Evolutionary conservation across 768 basidiomycete species (phyloP), one percentile per base, ranked within the genome.

Genomic region (Tulasnella sp.): DNA sequence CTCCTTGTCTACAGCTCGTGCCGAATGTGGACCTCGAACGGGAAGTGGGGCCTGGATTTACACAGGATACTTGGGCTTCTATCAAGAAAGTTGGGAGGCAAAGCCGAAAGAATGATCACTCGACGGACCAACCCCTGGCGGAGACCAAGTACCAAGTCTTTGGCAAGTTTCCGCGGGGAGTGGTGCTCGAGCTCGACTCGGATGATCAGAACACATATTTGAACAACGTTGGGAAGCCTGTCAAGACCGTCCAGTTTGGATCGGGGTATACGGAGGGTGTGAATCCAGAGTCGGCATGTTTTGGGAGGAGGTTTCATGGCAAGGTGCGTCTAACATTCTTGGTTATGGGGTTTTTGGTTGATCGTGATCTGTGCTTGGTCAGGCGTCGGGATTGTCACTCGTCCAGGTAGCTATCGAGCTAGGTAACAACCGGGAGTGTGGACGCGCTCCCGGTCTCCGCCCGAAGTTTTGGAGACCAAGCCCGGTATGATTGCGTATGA

Each of bases 401-500:
- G 60, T 81, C 6, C 75, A 75, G 61, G 70, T 72, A 3, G 81
- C 80, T 2, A 71, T 82, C 12, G 77, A 80, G 57, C 68, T 82
- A 8, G n/a, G n/a, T n/a, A n/a, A n/a, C n/a, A 83, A 82, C 65
- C 73, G 75, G 31, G 78, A 80, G 57, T 77, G 73, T 27, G 72
- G 73, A 1, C 75, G 77, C 82, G 82, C 83, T 21, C n/a, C 29
- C 29, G 27, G 21, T 37, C 9, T 65, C 65, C 41, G 40, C 15
- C 29, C 42, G 17, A 39, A 52, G 35, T 51, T 52, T 25, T 56
- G 53, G 61, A 21, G 51, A 25, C 61, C 57, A 5, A 35, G 19
- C 11, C 48, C 41, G 6, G 41, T 43, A 43, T 6, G 41, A 19
- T 9, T 17, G 6, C 42, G 45, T 49, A 11, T 32, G 21, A 9